Conservation (phyloP, 2,329 filamentous ascomycete species). For the Cucurbitaria berberidis region DNA sequence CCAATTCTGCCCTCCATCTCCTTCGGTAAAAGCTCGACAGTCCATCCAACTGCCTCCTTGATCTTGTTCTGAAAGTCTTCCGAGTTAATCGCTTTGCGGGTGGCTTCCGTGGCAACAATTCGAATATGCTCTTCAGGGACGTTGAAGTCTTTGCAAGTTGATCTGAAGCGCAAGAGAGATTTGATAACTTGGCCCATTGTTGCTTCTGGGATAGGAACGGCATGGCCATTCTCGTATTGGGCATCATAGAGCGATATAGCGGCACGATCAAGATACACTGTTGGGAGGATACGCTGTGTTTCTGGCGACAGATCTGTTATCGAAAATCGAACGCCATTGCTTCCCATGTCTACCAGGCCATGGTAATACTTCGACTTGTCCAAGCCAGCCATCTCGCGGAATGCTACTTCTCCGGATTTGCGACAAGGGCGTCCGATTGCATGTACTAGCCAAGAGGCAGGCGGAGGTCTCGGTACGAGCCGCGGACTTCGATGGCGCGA, state of each 20-base stretch:
- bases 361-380: slow-evolving; percentile 33
- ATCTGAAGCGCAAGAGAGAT: slow-evolving; percentile 72
- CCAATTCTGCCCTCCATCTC: slow-evolving; percentile 83
- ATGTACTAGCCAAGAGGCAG: slow-evolving; percentile 14
- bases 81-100: slow-evolving; percentile 78
- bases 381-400: slow-evolving; percentile 15
- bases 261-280: slow-evolving; percentile 77
- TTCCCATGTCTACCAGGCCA: slow-evolving; percentile 48
- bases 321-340: slow-evolving; percentile 93
- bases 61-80: slow-evolving; percentile 71
- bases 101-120: slow-evolving; percentile 88
- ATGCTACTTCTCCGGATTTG: slow-evolving; percentile 21
- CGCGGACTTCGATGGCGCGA: slow-evolving; percentile 28
- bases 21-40: slow-evolving; percentile 75
- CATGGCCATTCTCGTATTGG: slow-evolving; percentile 56
- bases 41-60: slow-evolving; percentile 66
- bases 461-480: slow-evolving; percentile 21
- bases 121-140: slow-evolving; percentile 70
- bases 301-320: slow-evolving; percentile 80
- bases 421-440: slow-evolving; percentile 14
- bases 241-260: slow-evolving; percentile 89
- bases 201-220: slow-evolving; percentile 60
- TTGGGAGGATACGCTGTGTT: slow-evolving; percentile 73
- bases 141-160: slow-evolving; percentile 71
- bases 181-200: slow-evolving; percentile 71